phyloP scores from a whole-genome alignment of 371 early-diverging fungal genomes.

The Mortierella sp. region DNA sequence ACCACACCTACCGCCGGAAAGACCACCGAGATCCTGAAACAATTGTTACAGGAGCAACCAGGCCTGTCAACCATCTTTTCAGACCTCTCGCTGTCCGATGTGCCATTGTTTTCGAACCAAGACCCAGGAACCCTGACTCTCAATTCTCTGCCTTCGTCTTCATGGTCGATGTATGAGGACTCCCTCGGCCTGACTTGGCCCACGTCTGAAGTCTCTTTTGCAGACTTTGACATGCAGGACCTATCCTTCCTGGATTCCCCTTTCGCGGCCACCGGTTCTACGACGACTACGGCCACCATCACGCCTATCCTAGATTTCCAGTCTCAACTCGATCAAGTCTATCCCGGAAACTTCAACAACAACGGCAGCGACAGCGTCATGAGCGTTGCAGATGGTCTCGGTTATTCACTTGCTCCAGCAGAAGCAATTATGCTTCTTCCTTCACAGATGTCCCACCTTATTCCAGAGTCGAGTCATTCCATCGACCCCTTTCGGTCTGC shows the following conservation, averaged over 20 bases:
- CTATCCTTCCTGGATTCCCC: not conserved
- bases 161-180: not conserved
- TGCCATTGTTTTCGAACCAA: not conserved
- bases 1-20: not conserved
- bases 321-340: not conserved
- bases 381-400: not conserved
- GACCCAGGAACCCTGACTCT: no score
- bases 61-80: not conserved
- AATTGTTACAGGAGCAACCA: not conserved
- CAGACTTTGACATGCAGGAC: conserved; percentile 1
- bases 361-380: not conserved
- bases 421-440: not conserved
- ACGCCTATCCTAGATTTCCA: not conserved
- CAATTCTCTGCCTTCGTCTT: no score
- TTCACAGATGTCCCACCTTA: not conserved
- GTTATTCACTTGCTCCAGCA: not conserved
- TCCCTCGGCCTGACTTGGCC: not conserved
- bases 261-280: not conserved
- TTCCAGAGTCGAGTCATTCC: not conserved
- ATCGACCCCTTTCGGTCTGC: not conserved
- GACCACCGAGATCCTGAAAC: not conserved
- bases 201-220: not conserved
- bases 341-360: not conserved
- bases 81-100: not conserved
- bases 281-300: not conserved